These are phyloP conservation scores for Macrophomina tecta DNA, from an alignment of 2,329 filamentous ascomycete genomes.

Conservation along the genomic window DNA sequence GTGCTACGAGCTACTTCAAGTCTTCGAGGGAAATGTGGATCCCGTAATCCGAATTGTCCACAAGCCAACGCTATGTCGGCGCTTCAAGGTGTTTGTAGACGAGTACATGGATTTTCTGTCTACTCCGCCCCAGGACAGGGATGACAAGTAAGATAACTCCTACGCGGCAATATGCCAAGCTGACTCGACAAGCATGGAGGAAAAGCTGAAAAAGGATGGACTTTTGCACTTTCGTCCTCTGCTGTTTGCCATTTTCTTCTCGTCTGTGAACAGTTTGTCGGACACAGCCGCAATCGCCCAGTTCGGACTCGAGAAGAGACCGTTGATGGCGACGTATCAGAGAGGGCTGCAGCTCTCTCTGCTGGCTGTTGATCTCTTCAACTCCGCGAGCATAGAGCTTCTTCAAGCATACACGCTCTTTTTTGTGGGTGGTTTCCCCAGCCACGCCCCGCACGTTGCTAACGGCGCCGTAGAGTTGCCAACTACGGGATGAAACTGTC, in stretches of 20 bases:
- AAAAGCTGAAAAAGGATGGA: neutral
- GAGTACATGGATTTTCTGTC: neutral
- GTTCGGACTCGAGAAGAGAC: conserved; percentile 41
- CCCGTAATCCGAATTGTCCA: neutral
- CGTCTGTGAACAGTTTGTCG: conserved; percentile 42
- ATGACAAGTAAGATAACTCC: neutral
- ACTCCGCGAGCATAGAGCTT: conserved; percentile 44
- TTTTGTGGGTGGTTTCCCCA: neutral
- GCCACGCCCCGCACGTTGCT: neutral
- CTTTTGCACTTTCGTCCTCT: conserved; percentile 37
- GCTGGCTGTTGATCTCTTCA: conserved; percentile 43
- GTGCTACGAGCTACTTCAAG: neutral
- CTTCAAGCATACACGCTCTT: conserved; percentile 44
- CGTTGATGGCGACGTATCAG: conserved; percentile 40
- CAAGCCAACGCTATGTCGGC: neutral
- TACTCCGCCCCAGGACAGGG: neutral
- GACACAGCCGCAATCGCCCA: conserved; percentile 37
- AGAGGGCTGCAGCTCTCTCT: conserved; percentile 44
- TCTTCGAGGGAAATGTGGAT: neutral
- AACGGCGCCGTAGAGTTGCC: neutral
- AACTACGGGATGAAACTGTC: conserved; percentile 44
- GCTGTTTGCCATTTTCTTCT: conserved; percentile 43
- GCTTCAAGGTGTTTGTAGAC: neutral
- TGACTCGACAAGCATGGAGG: neutral
- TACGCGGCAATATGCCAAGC: neutral